Base-by-base conservation (phyloP, 139 green algal genomes). In the Coelastrella sp. region DNA sequence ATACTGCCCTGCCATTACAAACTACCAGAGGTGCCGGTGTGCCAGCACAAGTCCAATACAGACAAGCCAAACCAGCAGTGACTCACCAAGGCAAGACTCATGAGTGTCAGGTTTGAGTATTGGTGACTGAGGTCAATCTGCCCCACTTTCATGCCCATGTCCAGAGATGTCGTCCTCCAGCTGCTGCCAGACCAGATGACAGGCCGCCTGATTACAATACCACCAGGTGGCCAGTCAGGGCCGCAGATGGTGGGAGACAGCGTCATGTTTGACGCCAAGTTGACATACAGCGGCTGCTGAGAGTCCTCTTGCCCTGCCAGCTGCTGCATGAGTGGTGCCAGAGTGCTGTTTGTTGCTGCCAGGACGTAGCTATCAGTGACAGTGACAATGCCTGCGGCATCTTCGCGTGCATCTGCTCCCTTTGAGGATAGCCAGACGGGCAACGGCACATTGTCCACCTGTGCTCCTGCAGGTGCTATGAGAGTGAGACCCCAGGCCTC, bases 301-400 rank as follows among this genome's bases (percentile, higher is more conserved):
- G n/a, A 19, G 17, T 59, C 60, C 61, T 61, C 59, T 8, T 68
- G 59, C 0, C 81, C 61, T 65, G 78, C 78, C 57, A 87, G 81
- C 60, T 73, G 81, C n/a, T 10, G n/a, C 81, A 87, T 66, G 59
- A 87, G 81, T n/a, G 60, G 60, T 10, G 76, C 19, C 61, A 87
- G 15, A 9, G 81, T 87, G 24, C 11, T 57, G 7, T 75, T 87
- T 7, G n/a, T 87, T 74, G 81, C 81, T 65, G 56, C 81, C 8
- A 87, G 60, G 17, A 87, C 61, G 60, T 87, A 87, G 78, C 60
- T 87, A 61, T 87, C 81, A 76, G 81, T 87, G 24, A 87, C 81
- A 25, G 81, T 87, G 11, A 75, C 61, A 14, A 87, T 61, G 61
- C 81, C 81, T 12, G 81, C 81, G 15, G 59, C 81, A 27, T 87